These are phyloP conservation scores for Neurospora pannonica DNA, from an alignment of 495 filamentous ascomycete genomes.

Conservation along the genomic window DNA sequence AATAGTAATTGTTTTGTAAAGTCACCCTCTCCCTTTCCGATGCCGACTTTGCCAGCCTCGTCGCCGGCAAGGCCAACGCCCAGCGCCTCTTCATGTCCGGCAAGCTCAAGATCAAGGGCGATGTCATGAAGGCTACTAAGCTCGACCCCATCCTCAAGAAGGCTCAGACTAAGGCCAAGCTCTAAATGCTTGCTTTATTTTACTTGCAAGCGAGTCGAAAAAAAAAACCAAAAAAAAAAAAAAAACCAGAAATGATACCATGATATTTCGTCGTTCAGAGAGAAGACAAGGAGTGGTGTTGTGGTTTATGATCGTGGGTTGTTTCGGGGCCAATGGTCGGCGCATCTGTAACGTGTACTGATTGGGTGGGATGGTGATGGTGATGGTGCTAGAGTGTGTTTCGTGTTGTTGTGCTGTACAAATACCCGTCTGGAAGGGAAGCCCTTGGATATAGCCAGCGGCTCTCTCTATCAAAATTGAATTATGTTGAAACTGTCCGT, in stretches of 20 bases:
- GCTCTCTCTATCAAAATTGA: not conserved
- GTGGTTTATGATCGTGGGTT: not conserved
- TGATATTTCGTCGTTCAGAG: not conserved
- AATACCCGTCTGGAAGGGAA: not conserved
- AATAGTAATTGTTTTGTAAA: slow-evolving; percentile 22
- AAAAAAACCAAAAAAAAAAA: not conserved
- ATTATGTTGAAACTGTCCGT: not conserved
- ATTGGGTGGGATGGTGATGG: not conserved
- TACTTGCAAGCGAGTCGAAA: not conserved
- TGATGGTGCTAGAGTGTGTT: not conserved
- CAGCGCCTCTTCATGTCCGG: slow-evolving; percentile 94
- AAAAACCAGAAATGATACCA: not conserved
- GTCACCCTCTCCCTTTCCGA: slow-evolving; percentile 82
- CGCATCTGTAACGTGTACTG: not conserved
- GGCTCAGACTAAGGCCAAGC: slow-evolving; percentile 72
- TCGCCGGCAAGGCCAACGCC: slow-evolving; percentile 83
- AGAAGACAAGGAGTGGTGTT: not conserved
- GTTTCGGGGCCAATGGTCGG: not conserved
- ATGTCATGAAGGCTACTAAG: slow-evolving; percentile 99
- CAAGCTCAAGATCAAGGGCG: slow-evolving; percentile 95
- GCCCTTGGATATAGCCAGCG: not conserved
- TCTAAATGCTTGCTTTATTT: slow-evolving; percentile 42
- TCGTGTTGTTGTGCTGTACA: not conserved
- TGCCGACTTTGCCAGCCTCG: slow-evolving; percentile 71
- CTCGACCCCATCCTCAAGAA: slow-evolving; percentile 90